Conservation (phyloP, 2,329 filamentous ascomycete genomes). For the Nemania sp. region DNA sequence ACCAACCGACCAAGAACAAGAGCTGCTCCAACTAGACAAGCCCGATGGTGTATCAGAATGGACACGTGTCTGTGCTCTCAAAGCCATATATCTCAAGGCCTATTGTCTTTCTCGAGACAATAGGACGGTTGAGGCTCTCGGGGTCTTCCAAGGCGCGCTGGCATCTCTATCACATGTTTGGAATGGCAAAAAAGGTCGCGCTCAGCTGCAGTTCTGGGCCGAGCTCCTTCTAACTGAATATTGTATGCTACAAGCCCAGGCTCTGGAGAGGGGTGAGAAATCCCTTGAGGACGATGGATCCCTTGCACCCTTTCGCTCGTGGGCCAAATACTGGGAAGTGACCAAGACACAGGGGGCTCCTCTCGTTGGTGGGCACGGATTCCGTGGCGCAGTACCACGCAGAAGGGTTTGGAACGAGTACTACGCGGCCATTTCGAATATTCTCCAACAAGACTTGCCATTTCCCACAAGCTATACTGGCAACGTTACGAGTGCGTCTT, state of each 20-base stretch:
- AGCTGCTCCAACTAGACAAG: conserved; percentile 65
- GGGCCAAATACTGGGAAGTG: conserved; percentile 76
- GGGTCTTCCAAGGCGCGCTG: conserved; percentile 74
- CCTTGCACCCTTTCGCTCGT: conserved; percentile 71
- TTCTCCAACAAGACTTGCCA: conserved; percentile 74
- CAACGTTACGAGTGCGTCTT: conserved; percentile 60
- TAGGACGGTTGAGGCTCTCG: conserved; percentile 69
- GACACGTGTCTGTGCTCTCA: conserved; percentile 85
- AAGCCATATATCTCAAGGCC: conserved; percentile 82
- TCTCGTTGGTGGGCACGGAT: conserved; percentile 67
- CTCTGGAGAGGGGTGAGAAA: conserved; percentile 64
- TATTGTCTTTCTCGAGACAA: conserved; percentile 66
- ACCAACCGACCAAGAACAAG: conserved; percentile 71
- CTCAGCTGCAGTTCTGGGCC: conserved; percentile 80
- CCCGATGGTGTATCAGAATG: conserved; percentile 73
- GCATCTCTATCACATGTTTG: conserved; percentile 70
- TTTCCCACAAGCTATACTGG: conserved; percentile 65
- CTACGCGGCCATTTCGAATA: conserved; percentile 81
- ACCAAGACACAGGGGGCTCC: conserved; percentile 56
- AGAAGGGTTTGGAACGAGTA: conserved; percentile 86
- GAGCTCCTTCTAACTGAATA: conserved; percentile 82
- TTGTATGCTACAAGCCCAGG: conserved; percentile 75
- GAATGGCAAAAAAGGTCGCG: conserved; percentile 64
- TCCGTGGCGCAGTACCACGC: conserved; percentile 69
- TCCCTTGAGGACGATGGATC: conserved; percentile 65